Conservation (phyloP, 2,329 filamentous ascomycete species). For the Alternaria tenuissima region DNA sequence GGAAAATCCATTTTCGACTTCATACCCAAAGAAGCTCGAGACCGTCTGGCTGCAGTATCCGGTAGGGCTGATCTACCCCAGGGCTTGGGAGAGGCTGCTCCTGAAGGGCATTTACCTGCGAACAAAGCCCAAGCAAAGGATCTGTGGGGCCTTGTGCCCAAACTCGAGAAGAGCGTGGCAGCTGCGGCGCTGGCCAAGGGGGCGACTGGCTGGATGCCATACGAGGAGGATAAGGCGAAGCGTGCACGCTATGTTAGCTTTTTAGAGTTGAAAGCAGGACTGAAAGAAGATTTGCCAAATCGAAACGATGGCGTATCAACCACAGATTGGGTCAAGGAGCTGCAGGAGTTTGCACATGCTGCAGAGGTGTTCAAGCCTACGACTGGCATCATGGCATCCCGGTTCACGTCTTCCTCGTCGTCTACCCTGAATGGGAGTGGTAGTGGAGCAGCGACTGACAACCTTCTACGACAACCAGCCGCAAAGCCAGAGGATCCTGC, state of each 20-base stretch:
- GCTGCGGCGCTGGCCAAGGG: slow-evolving; percentile 57
- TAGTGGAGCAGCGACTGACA: slow-evolving; percentile 39
- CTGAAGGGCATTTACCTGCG: slow-evolving; percentile 70
- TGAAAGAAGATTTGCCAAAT: slow-evolving; percentile 64
- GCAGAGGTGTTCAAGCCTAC: slow-evolving; percentile 89
- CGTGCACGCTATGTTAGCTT: slow-evolving; percentile 81
- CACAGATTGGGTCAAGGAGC: slow-evolving; percentile 81
- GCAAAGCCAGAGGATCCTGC: slow-evolving; percentile 76
- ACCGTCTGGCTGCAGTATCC: slow-evolving; percentile 76
- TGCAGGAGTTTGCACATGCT: slow-evolving; percentile 78
- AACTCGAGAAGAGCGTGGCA: slow-evolving; percentile 52
- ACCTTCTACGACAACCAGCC: slow-evolving; percentile 57
- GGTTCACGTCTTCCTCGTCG: slow-evolving; percentile 74
- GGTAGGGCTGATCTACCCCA: slow-evolving; percentile 80
- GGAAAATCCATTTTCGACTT: slow-evolving; percentile 97
- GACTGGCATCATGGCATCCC: slow-evolving; percentile 88
- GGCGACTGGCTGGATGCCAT: slow-evolving; percentile 76
- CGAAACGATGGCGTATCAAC: slow-evolving; percentile 61
- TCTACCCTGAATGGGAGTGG: slow-evolving; percentile 39
- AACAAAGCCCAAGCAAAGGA: slow-evolving; percentile 68
- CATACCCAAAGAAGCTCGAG: slow-evolving; percentile 78
- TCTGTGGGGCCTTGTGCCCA: slow-evolving; percentile 58
- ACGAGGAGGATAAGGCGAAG: slow-evolving; percentile 82
- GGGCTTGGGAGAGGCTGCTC: slow-evolving; percentile 75
- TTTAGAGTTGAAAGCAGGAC: slow-evolving; percentile 76